Evolutionary conservation across 352 stramenopile genomes (phyloP), one percentile per base, ranked within the genome.

Genomic region (Pythium plurisporium): DNA sequence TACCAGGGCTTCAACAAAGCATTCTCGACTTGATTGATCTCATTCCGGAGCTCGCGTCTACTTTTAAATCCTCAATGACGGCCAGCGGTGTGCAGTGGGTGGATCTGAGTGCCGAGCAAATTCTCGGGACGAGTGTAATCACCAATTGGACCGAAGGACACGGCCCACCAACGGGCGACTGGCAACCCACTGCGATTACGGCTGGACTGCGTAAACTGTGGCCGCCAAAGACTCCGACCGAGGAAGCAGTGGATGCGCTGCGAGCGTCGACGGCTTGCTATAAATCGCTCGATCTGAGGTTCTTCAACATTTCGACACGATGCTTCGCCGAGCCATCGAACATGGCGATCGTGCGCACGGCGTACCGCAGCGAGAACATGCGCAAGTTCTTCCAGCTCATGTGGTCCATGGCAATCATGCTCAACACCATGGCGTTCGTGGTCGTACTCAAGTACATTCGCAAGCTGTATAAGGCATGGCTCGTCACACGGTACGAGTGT

Each of bases 401-500:
- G 36, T 82, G 70, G 70, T 75, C 72, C 10, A 64, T 77, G 55
- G 48, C 58, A 4, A 40, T 77, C 22, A 64, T 77, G 64, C 72
- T 82, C 58, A 82, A 82, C 56, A 79, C 72, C 7, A 74, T 82
- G 44, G 70, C 70, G 15, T 50, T 70, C 19, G 55, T 69, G 3
- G 36, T 79, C 38, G 59, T 82, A 27, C 46, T 75, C 55, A 82
- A 75, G 59, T 82, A 82, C 48, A 58, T 79, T 8, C 61, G 65
- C 49, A 75, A 77, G 46, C 56, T 79, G 2, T 25, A 55, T 23
- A 65, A 67, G 11, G 72, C 72, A 6, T 73, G 57, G 51, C 43
- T 45, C 20, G 52, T 69, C 23, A 82, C 72, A 2, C 22, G 47
- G 7, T 82, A 75, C 36, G 67, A 71, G 40, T 65, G 65, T 27